Evolutionary conservation across 331 rosid species (phyloP), one percentile per base, ranked within the genome.

Genomic region (Pyrus hybrid): DNA sequence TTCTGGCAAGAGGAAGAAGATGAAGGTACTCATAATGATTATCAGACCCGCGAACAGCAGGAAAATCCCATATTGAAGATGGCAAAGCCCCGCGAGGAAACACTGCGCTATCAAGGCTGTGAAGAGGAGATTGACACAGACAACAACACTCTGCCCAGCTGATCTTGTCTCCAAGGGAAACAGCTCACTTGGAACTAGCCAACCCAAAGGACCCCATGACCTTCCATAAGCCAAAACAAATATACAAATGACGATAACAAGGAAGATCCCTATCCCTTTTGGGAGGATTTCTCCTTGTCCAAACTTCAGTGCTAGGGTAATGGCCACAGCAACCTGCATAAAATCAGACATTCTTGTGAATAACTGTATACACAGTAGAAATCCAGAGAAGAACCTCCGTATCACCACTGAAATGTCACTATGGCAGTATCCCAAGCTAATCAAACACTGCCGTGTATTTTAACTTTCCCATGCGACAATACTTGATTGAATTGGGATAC

Each of bases 161-260:
- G 99, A 90, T 77, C 99, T 89, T 37, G 90, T 89, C 85, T 95
- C 99, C 75, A 95, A 76, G n/a, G 99, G 97, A 65, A 95, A 95
- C 7, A 95, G 79, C 87, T 95, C 99, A 79, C 97, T 92, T 1
- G 99, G 97, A 74, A 95, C 99, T 70, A 95, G 80, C 99, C 99
- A 95, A 20, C 93, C 98, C 23, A 95, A 66, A 10, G 99, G 99
- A 61, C 98, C 97, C 99, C 97, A 95, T 3, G 99, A 91, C 86
- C 99, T 91, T 75, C 99, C 99, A 71, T 92, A 95, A 47, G 94
- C 97, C 88, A 95, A 83, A 22, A 95, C 99, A 18, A 92, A 95
- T 30, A 89, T 16, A 81, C 88, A 92, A 3, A 95, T 89, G 79
- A 86, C 72, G 6, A 95, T 8, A 20, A 92, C 98, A 53, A 95